A percentile compares a stretch with the other conserved stretches of the same genome.
Conservation (phyloP, 768 basidiomycete genomes). For the Dacryopinax spathularia region DNA sequence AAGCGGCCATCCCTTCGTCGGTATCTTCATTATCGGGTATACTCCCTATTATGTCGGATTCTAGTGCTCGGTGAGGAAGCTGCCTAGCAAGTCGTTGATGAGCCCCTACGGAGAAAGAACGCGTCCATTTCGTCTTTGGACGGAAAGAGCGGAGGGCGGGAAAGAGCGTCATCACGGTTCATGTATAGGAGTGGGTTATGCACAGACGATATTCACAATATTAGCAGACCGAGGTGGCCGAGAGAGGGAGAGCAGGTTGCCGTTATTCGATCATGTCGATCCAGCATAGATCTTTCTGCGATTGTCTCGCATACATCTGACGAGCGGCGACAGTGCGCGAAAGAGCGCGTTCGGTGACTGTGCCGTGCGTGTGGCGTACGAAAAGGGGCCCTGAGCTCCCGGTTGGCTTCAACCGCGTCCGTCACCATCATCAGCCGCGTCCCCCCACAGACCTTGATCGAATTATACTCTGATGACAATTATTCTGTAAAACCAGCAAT, state of each 20-base stretch:
- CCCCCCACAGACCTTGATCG: no score
- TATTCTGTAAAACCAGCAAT: background rate
- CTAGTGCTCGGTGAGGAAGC: background rate
- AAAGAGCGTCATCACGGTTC: background rate
- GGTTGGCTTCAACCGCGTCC: no score
- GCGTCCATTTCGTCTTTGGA: background rate
- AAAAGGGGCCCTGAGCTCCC: background rate
- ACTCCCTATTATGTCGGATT: background rate
- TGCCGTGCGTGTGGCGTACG: background rate
- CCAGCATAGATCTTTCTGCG: background rate
- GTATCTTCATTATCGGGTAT: background rate
- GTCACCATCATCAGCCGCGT: no score
- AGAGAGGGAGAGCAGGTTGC: background rate
- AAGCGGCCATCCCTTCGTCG: background rate
- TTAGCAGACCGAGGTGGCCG: background rate
- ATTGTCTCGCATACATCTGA: background rate
- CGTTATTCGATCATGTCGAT: background rate
- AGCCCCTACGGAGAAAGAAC: conserved; percentile 1
- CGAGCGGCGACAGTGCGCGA: background rate
- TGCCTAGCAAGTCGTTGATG: background rate
- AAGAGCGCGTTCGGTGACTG: background rate
- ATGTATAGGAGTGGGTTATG: background rate
- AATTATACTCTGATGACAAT: background rate
- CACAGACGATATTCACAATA: background rate
- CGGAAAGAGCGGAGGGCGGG: conserved; percentile 2